Conservation (phyloP, 768 basidiomycete genomes). For the Calocera viscosa region DNA sequence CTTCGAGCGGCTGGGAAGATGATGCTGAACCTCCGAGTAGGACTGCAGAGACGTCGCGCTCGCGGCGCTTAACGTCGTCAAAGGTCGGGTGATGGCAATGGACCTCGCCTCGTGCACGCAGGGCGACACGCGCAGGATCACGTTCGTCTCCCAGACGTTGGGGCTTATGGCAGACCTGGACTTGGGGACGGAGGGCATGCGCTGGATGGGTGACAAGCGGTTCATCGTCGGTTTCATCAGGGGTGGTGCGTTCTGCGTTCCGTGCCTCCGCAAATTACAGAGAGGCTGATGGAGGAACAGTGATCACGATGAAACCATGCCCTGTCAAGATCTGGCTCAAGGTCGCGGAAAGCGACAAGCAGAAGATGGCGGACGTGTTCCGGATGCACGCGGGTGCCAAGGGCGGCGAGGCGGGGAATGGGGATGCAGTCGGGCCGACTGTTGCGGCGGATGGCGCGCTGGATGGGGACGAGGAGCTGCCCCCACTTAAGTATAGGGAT, state of each 20-base stretch:
- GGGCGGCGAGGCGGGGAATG: too few species aligned
- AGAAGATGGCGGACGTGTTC: slow-evolving; percentile 48
- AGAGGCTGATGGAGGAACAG: slow-evolving; percentile 26
- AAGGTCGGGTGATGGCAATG: slow-evolving; percentile 63
- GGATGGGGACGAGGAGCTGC: slow-evolving; percentile 26
- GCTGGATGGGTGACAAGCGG: slow-evolving; percentile 76
- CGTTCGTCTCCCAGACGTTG: slow-evolving; percentile 72
- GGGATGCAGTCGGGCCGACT: too few species aligned
- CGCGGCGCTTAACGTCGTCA: slow-evolving; percentile 67
- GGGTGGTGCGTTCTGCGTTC: slow-evolving; percentile 40
- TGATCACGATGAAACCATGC: slow-evolving; percentile 49
- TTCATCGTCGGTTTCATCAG: slow-evolving; percentile 62
- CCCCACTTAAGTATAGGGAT: slow-evolving; percentile 35
- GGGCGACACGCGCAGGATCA: slow-evolving; percentile 46
- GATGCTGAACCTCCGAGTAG: slow-evolving; percentile 24
- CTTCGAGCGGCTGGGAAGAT: background rate
- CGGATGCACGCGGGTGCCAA: slow-evolving; percentile 29
- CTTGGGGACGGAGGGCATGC: slow-evolving; percentile 59
- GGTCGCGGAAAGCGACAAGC: slow-evolving; percentile 55
- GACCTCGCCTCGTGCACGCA: slow-evolving; percentile 73
- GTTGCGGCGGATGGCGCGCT: slow-evolving; percentile 10
- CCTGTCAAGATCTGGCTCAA: slow-evolving; percentile 60
- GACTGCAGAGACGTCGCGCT: slow-evolving; percentile 57
- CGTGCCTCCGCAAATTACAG: background rate
- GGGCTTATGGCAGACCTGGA: slow-evolving; percentile 82